Base-by-base conservation (phyloP, 768 basidiomycete species). In the Nidula microcarpa region DNA sequence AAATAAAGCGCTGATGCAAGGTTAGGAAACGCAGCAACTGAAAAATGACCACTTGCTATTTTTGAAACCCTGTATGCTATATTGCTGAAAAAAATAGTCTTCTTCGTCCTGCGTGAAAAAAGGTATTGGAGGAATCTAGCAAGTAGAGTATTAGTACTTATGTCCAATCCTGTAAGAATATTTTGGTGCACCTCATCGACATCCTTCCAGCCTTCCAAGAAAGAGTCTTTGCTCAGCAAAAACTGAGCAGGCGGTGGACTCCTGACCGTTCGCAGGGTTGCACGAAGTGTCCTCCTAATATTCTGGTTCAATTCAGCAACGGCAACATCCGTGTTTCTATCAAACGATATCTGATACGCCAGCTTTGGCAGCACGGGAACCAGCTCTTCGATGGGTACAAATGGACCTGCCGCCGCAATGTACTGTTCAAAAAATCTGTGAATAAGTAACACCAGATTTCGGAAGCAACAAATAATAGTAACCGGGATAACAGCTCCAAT, bases 41-140 rank as follows among this genome's bases (percentile, higher is more conserved):
- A 16, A 46, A 6, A 9, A 37, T 30, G 8, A 18, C 33, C 10
- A 70, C 85, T 18, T 57, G 89, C 89, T 86, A 52, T 82, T 62
- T 49, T 72, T 68, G 59, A 89, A 89, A 0, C 83, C 81, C 57
- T 82, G 83, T 8, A 69, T 68, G 39, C 61, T 60, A 57, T 80
- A 89, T 56, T 84, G 80, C 49, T 86, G 76, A 0, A 88, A 77
- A 54, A 87, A 80, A 60, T 89, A 89, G 58, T 85, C 79, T 59
- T 90, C 88, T 63, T 90, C 85, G 8, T 78, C 76, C 0, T 60
- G 43, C 0, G 77, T 75, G 43, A 89, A 77, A 66, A 84, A 89
- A 0, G 82, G 78, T 47, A 87, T 74, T 0, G 79, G 75, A 1
- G 82, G 78, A 35, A 88, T 82, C 82, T 87, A 47, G 23, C 23